Evolutionary conservation across 768 basidiomycete genomes (phyloP).

Genomic region (Calocybe indica): DNA sequence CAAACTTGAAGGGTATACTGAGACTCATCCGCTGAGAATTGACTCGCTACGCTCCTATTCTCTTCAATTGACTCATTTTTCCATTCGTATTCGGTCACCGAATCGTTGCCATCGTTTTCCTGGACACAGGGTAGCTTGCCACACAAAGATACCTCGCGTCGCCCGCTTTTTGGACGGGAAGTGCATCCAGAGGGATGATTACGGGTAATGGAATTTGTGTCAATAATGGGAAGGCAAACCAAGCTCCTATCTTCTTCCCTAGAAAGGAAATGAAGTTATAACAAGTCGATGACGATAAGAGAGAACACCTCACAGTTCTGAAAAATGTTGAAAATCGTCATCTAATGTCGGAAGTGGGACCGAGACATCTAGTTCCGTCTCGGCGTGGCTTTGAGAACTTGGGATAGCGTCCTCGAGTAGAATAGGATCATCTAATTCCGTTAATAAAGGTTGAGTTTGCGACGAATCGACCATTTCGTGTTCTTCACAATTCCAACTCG

Average conservation of each 20-base stretch:
- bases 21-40: background rate
- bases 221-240: background rate
- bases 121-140: background rate
- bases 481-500: slow-evolving; percentile 3
- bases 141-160: background rate
- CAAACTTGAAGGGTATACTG: slow-evolving; percentile 6
- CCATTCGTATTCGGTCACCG: background rate
- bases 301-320: background rate
- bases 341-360: background rate
- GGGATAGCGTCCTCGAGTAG: slow-evolving; percentile 26
- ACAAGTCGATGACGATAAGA: no score
- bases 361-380: slow-evolving; percentile 25
- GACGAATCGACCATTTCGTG: slow-evolving; percentile 25
- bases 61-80: no score
- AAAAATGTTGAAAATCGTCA: background rate
- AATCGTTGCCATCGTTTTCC: background rate
- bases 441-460: slow-evolving; percentile 25
- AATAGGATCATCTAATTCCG: slow-evolving; percentile 1
- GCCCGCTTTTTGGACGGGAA: background rate
- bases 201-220: background rate
- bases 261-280: background rate
- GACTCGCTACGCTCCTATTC: background rate
- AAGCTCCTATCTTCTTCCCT: background rate
- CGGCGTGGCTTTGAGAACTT: slow-evolving; percentile 39
- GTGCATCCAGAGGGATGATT: background rate